Percentiles rank a stretch among this genome's conserved stretches.
These are phyloP conservation scores for Piromyces sp. DNA, from an alignment of 192 early-diverging fungal species.

Conservation along the genomic window DNA sequence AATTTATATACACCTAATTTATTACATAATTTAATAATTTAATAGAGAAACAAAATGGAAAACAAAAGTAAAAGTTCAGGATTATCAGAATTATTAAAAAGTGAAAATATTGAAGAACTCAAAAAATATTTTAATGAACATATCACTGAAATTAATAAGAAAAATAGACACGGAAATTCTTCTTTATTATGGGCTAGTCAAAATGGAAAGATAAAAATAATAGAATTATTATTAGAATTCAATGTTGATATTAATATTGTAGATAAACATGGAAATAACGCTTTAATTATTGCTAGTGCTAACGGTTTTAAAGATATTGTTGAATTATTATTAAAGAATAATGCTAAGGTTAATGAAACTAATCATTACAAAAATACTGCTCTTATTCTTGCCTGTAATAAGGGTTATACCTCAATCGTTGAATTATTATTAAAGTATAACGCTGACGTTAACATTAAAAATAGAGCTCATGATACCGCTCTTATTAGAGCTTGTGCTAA, in stretches of 20 bases:
- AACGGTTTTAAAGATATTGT: neutral
- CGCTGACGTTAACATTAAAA: neutral
- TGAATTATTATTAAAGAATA: neutral
- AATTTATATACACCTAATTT: too few species aligned
- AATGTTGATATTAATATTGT: neutral
- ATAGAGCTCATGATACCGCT: neutral
- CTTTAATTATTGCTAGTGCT: neutral
- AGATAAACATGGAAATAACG: neutral
- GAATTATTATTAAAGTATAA: neutral
- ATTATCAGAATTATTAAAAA: neutral
- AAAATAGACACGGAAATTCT: neutral
- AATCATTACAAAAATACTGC: neutral
- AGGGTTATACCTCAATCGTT: neutral
- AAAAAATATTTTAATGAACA: neutral
- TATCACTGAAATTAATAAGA: neutral
- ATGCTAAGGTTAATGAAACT: neutral
- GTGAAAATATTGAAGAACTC: neutral
- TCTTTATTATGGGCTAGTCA: neutral
- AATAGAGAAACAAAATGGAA: too few species aligned
- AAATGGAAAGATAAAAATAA: neutral
- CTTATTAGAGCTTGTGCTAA: neutral
- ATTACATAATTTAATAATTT: too few species aligned
- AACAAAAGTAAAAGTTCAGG: neutral
- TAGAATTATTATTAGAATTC: neutral
- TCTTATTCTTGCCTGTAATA: neutral